These are phyloP conservation scores for Claviceps paspali DNA, from an alignment of 2,329 filamentous ascomycete species.

Conservation along the genomic window DNA sequence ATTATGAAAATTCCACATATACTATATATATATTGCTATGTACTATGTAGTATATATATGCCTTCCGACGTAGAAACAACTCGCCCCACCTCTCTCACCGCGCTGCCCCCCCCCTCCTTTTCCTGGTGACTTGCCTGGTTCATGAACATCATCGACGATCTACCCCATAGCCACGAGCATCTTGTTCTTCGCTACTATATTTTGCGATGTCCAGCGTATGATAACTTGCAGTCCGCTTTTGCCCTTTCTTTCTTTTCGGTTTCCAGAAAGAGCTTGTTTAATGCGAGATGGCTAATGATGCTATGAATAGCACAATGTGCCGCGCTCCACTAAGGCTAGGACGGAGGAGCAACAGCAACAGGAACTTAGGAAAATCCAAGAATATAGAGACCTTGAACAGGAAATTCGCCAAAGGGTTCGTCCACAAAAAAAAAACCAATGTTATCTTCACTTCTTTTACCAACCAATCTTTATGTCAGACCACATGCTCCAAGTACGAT, in stretches of 20 bases:
- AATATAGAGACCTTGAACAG: slow-evolving; percentile 54
- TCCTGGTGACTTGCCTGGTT: too few relatives aligned
- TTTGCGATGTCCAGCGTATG: slow-evolving; percentile 1
- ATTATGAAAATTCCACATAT: too few relatives aligned
- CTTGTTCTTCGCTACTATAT: too few relatives aligned
- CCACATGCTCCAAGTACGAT: slow-evolving; percentile 1
- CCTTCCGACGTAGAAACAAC: too few relatives aligned
- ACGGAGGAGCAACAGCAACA: slow-evolving; percentile 52
- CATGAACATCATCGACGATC: too few relatives aligned
- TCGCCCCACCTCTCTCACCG: too few relatives aligned
- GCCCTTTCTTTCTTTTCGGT: too few relatives aligned
- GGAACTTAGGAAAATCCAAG: slow-evolving; percentile 55
- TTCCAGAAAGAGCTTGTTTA: too few relatives aligned
- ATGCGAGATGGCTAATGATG: neutral
- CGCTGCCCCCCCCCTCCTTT: too few relatives aligned
- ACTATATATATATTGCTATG: too few relatives aligned
- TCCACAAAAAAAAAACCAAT: neutral
- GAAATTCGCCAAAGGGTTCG: slow-evolving; percentile 31
- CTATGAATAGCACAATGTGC: slow-evolving; percentile 42
- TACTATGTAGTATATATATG: too few relatives aligned
- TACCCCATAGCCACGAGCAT: too few relatives aligned
- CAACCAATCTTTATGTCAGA: neutral
- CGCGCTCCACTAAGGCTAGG: slow-evolving; percentile 41
- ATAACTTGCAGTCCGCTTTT: neutral
- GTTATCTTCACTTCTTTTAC: neutral